These are phyloP conservation scores for Russula dissimulans DNA, from an alignment of 768 basidiomycete species.

Conservation along the genomic window DNA sequence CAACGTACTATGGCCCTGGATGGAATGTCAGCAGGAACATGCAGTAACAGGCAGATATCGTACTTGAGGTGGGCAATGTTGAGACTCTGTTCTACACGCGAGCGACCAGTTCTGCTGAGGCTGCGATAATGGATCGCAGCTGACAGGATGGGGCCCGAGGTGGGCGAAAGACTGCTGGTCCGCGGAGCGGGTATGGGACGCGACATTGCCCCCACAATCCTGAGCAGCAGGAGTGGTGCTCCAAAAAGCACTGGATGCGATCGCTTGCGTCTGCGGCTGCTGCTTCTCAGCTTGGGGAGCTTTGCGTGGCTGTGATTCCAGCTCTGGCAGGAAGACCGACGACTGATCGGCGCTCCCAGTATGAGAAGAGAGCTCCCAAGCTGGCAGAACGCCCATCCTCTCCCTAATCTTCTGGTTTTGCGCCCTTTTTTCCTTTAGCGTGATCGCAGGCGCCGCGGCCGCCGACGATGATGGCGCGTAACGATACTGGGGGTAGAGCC, in stretches of 20 bases:
- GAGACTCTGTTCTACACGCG: background rate
- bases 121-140: background rate
- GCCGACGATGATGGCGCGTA: slow-evolving; percentile 11
- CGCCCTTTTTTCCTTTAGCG: slow-evolving; percentile 1
- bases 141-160: background rate
- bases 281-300: background rate
- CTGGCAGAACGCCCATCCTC: slow-evolving; percentile 8
- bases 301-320: background rate
- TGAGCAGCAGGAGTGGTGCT: background rate
- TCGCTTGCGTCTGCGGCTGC: background rate
- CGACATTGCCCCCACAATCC: background rate
- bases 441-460: background rate
- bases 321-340: background rate
- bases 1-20: background rate
- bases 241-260: background rate
- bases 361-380: background rate
- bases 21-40: background rate
- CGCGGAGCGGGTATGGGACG: background rate
- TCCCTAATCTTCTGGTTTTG: slow-evolving; percentile 2
- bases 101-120: slow-evolving; percentile 1
- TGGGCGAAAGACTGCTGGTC: background rate
- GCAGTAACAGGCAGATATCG: background rate
- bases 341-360: background rate
- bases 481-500: slow-evolving; percentile 29
- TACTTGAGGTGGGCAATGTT: background rate